Conservation (phyloP, 2,329 filamentous ascomycete species). For the Furcasterigmium sp. region DNA sequence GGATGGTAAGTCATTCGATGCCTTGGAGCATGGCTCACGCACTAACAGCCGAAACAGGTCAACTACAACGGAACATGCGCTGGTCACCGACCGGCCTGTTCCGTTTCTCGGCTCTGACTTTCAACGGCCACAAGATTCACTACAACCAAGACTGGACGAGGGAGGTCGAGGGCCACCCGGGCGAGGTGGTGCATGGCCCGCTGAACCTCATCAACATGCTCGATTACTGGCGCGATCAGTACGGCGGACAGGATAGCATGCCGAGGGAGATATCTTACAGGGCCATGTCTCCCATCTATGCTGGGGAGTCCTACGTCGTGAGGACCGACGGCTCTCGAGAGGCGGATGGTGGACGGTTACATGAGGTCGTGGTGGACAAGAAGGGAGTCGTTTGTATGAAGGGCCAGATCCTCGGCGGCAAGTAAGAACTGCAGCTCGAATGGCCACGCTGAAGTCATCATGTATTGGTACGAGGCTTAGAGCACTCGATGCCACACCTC, state of each 20-base stretch:
- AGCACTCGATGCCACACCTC: too few species aligned
- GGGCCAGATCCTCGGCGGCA: slow-evolving; percentile 16
- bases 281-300: slow-evolving; percentile 66
- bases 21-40: too few species aligned
- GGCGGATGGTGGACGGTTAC: slow-evolving; percentile 24
- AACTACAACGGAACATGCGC: slow-evolving; percentile 22
- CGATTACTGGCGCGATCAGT: slow-evolving; percentile 57
- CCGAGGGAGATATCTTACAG: slow-evolving; percentile 52
- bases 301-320: slow-evolving; percentile 58
- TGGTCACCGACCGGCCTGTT: slow-evolving; percentile 57
- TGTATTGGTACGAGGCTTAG: too few species aligned
- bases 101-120: slow-evolving; percentile 77
- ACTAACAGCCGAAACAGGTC: slow-evolving; percentile 12
- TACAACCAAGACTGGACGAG: slow-evolving; percentile 64
- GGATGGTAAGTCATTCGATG: too few species aligned
- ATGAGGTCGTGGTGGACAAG: slow-evolving; percentile 43
- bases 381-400: slow-evolving; percentile 28
- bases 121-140: slow-evolving; percentile 84
- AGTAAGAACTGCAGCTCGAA: too few species aligned
- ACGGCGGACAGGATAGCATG: slow-evolving; percentile 14
- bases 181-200: slow-evolving; percentile 74
- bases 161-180: slow-evolving; percentile 62
- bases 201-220: slow-evolving; percentile 70
- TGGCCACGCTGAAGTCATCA: too few species aligned
- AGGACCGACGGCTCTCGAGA: slow-evolving; percentile 41